Evolutionary conservation across 352 stramenopile species (phyloP).

Genomic region (Phytophthora pisi): DNA sequence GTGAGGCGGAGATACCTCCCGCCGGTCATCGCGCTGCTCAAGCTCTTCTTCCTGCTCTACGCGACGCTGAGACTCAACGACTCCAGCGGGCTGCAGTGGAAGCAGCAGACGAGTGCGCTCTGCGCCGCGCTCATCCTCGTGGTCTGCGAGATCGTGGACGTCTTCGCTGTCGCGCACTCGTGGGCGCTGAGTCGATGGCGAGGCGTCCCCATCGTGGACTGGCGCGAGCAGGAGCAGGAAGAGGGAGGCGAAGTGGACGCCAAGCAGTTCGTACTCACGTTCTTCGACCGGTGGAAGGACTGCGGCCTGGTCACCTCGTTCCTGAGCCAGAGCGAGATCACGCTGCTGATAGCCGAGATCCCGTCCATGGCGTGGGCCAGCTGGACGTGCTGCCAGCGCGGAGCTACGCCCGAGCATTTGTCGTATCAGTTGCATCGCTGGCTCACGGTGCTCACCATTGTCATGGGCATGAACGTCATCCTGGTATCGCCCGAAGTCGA

Average conservation of each 20-base stretch:
- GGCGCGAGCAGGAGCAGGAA: slow-evolving; percentile 12
- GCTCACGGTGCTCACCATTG: slow-evolving; percentile 27
- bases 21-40: slow-evolving; percentile 28
- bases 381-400: slow-evolving; percentile 21
- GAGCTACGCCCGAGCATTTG: slow-evolving; percentile 21
- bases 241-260: slow-evolving; percentile 2
- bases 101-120: slow-evolving; percentile 24
- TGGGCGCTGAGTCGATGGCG: slow-evolving; percentile 20
- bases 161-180: slow-evolving; percentile 27
- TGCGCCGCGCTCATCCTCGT: slow-evolving; percentile 29
- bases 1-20: slow-evolving; percentile 11
- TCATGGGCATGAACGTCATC: slow-evolving; percentile 28
- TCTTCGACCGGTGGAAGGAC: slow-evolving; percentile 35
- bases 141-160: slow-evolving; percentile 29
- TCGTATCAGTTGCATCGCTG: slow-evolving; percentile 33
- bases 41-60: slow-evolving; percentile 33
- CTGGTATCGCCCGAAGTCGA: slow-evolving; percentile 14
- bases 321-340: slow-evolving; percentile 28
- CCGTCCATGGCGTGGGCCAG: slow-evolving; percentile 28
- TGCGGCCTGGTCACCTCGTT: slow-evolving; percentile 33
- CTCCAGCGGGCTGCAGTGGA: slow-evolving; percentile 19
- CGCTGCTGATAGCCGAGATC: slow-evolving; percentile 17
- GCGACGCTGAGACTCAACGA: slow-evolving; percentile 23
- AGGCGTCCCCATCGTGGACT: slow-evolving; percentile 13
- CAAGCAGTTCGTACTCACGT: slow-evolving; percentile 28